Conservation (phyloP, 192 early-diverging fungal species). For the Chytriomyces confervae region DNA sequence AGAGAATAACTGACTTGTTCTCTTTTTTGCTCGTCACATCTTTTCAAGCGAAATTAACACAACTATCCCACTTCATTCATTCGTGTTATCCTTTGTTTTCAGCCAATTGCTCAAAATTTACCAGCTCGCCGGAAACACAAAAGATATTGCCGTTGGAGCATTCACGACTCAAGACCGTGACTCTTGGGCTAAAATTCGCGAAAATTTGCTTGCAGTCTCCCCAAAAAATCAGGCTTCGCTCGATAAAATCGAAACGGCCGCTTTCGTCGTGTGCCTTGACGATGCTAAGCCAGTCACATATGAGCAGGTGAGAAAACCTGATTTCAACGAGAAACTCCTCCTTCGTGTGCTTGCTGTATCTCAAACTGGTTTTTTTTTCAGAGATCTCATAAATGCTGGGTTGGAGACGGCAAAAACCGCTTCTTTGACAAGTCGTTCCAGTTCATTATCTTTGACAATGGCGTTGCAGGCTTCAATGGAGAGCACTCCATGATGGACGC, state of each 20-base stretch:
- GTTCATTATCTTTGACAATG: conserved; percentile 97
- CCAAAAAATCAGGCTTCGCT: conserved; percentile 75
- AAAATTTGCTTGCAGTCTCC: conserved; percentile 49
- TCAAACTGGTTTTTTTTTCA: too few relatives aligned
- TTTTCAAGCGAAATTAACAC: background rate
- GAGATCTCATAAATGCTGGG: background rate
- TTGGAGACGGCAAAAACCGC: conserved; percentile 79
- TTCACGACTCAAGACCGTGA: conserved; percentile 96
- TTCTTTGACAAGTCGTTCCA: conserved; percentile 98
- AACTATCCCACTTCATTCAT: background rate
- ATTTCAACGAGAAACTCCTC: too few relatives aligned
- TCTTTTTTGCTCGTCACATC: background rate
- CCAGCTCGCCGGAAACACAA: conserved; percentile 65
- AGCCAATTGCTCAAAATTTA: conserved; percentile 75
- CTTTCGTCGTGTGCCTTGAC: conserved; percentile 92
- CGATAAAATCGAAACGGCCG: conserved; percentile 82
- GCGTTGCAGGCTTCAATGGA: conserved; percentile 92
- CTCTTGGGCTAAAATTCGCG: conserved; percentile 76
- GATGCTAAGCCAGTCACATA: conserved; percentile 84
- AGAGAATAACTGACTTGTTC: background rate
- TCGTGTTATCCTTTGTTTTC: background rate
- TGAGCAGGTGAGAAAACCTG: conserved; percentile 64
- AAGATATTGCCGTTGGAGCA: conserved; percentile 81
- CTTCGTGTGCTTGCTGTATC: too few relatives aligned
- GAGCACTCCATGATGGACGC: conserved; percentile 92